Evolutionary conservation across 2,329 filamentous ascomycete genomes (phyloP).

Genomic region (Pseudodiploospora longispora): DNA sequence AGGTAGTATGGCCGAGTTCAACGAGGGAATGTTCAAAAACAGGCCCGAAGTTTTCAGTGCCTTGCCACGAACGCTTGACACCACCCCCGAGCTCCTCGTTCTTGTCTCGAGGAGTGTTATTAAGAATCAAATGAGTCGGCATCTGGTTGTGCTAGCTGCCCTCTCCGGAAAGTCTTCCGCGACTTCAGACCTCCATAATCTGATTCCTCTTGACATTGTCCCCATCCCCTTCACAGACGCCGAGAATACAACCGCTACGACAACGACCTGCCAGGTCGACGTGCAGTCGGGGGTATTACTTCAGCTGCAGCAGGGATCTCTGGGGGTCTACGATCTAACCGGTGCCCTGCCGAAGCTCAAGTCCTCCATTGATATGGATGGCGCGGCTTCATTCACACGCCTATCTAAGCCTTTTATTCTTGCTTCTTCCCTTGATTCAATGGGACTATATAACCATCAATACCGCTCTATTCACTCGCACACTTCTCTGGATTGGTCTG

Average conservation of each 20-base stretch:
- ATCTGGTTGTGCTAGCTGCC: constrained; percentile 26
- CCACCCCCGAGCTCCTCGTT: constrained; percentile 44
- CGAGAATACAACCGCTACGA: not conserved
- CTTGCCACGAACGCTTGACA: constrained; percentile 39
- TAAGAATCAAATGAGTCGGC: constrained; percentile 20
- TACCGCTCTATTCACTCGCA: constrained; percentile 54
- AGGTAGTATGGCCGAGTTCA: constrained; percentile 38
- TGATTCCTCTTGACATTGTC: constrained; percentile 32
- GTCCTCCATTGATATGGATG: constrained; percentile 43
- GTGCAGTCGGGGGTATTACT: constrained; percentile 56
- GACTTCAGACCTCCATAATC: constrained; percentile 22
- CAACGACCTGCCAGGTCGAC: constrained; percentile 47
- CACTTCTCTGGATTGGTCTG: constrained; percentile 34
- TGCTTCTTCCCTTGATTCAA: constrained; percentile 45
- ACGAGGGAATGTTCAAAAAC: constrained; percentile 47
- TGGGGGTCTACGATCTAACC: constrained; percentile 58
- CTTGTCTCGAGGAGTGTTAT: constrained; percentile 36
- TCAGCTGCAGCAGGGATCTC: constrained; percentile 43
- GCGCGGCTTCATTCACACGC: constrained; percentile 54
- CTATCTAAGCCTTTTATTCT: constrained; percentile 61
- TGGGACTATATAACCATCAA: constrained; percentile 61
- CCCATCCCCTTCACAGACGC: constrained; percentile 22
- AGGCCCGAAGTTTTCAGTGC: constrained; percentile 43
- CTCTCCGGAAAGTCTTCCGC: constrained; percentile 16
- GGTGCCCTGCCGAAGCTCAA: constrained; percentile 53